Evolutionary conservation across 1,139 yeast genomes (phyloP), one percentile per base, ranked within the genome.

Genomic region (Casaregolazyma suthepensis): DNA sequence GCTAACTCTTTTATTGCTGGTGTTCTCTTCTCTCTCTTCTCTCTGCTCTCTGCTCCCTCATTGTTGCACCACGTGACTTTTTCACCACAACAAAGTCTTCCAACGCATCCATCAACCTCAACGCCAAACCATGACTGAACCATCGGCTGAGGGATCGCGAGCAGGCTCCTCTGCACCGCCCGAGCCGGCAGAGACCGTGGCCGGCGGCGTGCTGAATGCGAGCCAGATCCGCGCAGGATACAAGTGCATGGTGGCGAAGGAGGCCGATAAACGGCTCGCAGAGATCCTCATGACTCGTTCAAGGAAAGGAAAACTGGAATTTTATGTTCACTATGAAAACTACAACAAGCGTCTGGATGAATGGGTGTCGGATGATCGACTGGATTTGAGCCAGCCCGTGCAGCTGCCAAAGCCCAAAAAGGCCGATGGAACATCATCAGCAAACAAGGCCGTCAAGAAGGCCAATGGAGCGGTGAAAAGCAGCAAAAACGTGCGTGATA

Each of bases 261-360:
- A 90, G 64, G 89, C 83, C 26, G 90, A 85, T 58, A 78, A 77
- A 57, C 75, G 97, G 56, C 69, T 83, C 46, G 97, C 98, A 0
- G 99, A 93, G 66, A 81, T 93, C 45, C 74, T 94, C 50, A 91
- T 93, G 42, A 79, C 82, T 51, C 91, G 87, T 60, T 70, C 79
- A 50, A 81, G 88, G 63, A 86, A 89, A 67, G 90, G 93, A 5
- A 80, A 85, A 55, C 80, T 83, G 42, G 88, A 81, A 58, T 91
- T 85, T 69, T 93, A 94, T 68, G 97, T 93, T 26, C 99, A 93
- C 70, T 93, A 90, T 70, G 89, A 83, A 55, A 96, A 91, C 63
- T 93, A 85, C 74, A 93, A 93, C 73, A 93, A 93, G 68, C 84
- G 93, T 67, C 77, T 93, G 62, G 99, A 93, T 72, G 99, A 93